Evolutionary conservation across 1,284 basidiomycete genomes (phyloP).

Genomic region (Rugiboletus extremiorientalis): DNA sequence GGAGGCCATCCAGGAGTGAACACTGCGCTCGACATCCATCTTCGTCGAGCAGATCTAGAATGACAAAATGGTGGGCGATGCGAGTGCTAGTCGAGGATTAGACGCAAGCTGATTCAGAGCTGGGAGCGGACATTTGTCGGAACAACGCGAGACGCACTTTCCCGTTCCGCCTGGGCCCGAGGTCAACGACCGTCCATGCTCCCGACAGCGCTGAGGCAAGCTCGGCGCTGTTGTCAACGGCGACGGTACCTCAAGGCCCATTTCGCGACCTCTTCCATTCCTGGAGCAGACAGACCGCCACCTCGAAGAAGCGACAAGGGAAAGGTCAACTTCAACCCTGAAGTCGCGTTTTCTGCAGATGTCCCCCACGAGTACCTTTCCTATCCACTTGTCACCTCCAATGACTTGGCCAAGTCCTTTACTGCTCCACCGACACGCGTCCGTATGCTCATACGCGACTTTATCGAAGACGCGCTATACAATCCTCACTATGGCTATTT

Average conservation of each 20-base stretch:
- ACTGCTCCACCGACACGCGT: slow-evolving; percentile 76
- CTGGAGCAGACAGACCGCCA: slow-evolving; percentile 13
- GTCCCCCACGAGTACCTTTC: slow-evolving; percentile 48
- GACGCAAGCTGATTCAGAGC: slow-evolving; percentile 13
- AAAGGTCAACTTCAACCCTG: slow-evolving; percentile 71
- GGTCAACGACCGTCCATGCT: slow-evolving; percentile 20
- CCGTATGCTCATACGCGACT: slow-evolving; percentile 95
- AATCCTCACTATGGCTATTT: slow-evolving; percentile 99
- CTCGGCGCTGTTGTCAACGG: slow-evolving; percentile 18
- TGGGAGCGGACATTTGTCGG: neutral
- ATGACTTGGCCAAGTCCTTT: slow-evolving; percentile 51
- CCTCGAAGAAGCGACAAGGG: slow-evolving; percentile 34
- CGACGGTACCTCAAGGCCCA: slow-evolving; percentile 26
- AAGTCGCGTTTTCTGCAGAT: slow-evolving; percentile 49
- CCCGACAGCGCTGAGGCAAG: slow-evolving; percentile 15
- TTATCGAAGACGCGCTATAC: slow-evolving; percentile 95
- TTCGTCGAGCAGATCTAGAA: neutral
- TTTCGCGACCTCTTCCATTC: slow-evolving; percentile 25
- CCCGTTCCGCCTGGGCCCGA: slow-evolving; percentile 1
- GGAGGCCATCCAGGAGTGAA: slow-evolving; percentile 73
- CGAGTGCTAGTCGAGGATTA: neutral
- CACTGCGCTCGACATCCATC: slow-evolving; percentile 49
- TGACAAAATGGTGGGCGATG: neutral
- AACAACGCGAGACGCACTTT: slow-evolving; percentile 1
- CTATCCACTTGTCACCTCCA: slow-evolving; percentile 74